Evolutionary conservation across 2,329 filamentous ascomycete genomes (phyloP).

Genomic region (Davidsoniella virescens): DNA sequence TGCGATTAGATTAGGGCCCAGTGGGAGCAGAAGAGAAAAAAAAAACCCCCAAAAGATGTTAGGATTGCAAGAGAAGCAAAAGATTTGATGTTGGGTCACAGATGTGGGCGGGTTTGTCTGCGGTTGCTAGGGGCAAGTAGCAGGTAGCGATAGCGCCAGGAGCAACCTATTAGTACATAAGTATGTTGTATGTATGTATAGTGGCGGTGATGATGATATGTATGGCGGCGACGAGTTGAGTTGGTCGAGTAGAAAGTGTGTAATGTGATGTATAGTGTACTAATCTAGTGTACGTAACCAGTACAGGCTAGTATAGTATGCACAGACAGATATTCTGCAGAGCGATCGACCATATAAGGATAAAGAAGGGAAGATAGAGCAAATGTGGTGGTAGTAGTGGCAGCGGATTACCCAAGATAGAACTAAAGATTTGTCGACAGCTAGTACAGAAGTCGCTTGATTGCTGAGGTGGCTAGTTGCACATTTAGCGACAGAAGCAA

Average conservation of each 20-base stretch:
- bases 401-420: too few relatives aligned
- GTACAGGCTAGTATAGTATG: neutral
- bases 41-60: neutral
- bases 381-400: too few relatives aligned
- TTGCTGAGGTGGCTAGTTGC: too few relatives aligned
- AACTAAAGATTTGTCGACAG: too few relatives aligned
- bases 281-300: too few relatives aligned
- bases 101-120: slow-evolving; percentile 10
- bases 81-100: slow-evolving; percentile 11
- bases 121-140: slow-evolving; percentile 8
- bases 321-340: neutral
- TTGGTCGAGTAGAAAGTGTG: neutral
- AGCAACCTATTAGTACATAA: neutral
- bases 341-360: neutral
- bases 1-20: neutral
- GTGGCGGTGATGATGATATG: slow-evolving; percentile 5
- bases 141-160: slow-evolving; percentile 8
- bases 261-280: neutral
- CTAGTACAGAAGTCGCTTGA: too few relatives aligned
- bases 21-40: neutral
- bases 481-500: too few relatives aligned
- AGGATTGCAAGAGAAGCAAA: slow-evolving; percentile 5
- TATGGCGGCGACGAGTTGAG: neutral
- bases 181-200: neutral
- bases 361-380: neutral